These are phyloP conservation scores for Starmerella ratchasimensis DNA, from an alignment of 805 yeast species.

Conservation along the genomic window DNA sequence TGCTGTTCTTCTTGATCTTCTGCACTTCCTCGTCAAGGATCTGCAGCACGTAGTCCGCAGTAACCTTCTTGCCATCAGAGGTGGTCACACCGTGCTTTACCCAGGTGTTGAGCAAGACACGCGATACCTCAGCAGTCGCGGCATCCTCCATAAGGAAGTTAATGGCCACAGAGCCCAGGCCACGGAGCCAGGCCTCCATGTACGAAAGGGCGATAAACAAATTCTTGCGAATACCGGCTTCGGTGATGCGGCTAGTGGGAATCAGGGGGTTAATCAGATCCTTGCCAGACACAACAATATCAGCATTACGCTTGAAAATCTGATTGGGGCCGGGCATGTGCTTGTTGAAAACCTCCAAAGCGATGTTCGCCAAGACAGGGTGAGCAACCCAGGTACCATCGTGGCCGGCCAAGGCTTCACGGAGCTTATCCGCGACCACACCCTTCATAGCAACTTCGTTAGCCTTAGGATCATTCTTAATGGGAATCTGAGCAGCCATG, in stretches of 20 bases:
- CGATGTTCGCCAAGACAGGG: slow-evolving; percentile 55
- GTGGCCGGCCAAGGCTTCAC: slow-evolving; percentile 56
- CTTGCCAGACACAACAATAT: slow-evolving; percentile 39
- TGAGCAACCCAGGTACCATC: slow-evolving; percentile 73
- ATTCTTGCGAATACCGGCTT: slow-evolving; percentile 51
- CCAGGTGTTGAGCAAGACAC: slow-evolving; percentile 65
- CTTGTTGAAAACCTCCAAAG: slow-evolving; percentile 55
- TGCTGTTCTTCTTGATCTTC: slow-evolving; percentile 37
- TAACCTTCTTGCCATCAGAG: slow-evolving; percentile 40
- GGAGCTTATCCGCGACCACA: slow-evolving; percentile 51
- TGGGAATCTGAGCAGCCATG: slow-evolving; percentile 68
- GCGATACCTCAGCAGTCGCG: slow-evolving; percentile 66
- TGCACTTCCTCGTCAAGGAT: slow-evolving; percentile 43
- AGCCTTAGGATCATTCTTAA: slow-evolving; percentile 47
- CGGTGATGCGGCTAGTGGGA: slow-evolving; percentile 46
- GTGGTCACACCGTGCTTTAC: slow-evolving; percentile 48
- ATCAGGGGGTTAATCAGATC: slow-evolving; percentile 50
- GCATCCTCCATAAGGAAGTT: slow-evolving; percentile 69
- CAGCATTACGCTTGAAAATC: slow-evolving; percentile 40
- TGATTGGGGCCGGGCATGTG: slow-evolving; percentile 67
- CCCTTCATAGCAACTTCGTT: slow-evolving; percentile 53
- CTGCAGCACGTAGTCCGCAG: slow-evolving; percentile 37
- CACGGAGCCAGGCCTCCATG: slow-evolving; percentile 63
- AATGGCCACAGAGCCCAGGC: slow-evolving; percentile 60
- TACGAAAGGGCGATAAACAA: slow-evolving; percentile 51